These are phyloP conservation scores for Cladosporium sp. DNA, from an alignment of 2,329 filamentous ascomycete species.

Conservation along the genomic window DNA sequence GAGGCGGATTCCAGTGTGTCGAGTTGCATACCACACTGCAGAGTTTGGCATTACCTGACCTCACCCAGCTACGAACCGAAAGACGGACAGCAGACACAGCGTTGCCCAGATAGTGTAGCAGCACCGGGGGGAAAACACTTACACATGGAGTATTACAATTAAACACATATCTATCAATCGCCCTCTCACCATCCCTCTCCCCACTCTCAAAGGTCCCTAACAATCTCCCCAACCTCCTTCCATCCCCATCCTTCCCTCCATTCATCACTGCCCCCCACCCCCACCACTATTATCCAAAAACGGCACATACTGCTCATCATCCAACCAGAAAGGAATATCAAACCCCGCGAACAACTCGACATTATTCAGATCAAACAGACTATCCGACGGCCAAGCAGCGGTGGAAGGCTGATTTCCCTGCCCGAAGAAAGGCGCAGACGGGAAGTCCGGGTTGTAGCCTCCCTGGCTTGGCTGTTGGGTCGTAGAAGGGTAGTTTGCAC, in stretches of 20 bases:
- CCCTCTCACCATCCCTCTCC: too few species aligned
- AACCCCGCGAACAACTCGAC: slow-evolving; percentile 31
- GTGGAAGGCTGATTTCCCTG: background rate
- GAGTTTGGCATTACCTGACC: too few species aligned
- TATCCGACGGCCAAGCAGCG: slow-evolving; percentile 4
- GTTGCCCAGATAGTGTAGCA: too few species aligned
- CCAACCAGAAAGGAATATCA: slow-evolving; percentile 34
- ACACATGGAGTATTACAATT: too few species aligned
- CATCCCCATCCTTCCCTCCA: background rate
- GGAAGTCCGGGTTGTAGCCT: slow-evolving; percentile 10
- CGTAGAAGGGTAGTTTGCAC: background rate
- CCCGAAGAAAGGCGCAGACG: slow-evolving; percentile 5
- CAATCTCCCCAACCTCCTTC: background rate
- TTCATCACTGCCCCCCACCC: background rate
- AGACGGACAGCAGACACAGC: too few species aligned
- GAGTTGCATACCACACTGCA: too few species aligned
- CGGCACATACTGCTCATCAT: slow-evolving; percentile 29
- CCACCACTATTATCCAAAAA: slow-evolving; percentile 8
- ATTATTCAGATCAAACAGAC: slow-evolving; percentile 15
- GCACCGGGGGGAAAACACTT: too few species aligned
- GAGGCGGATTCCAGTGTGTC: too few species aligned
- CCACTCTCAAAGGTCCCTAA: too few species aligned
- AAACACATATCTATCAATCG: too few species aligned
- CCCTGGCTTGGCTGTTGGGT: background rate
- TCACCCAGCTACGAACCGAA: too few species aligned